Base-by-base conservation (phyloP, 768 basidiomycete species). In the Termitomyces sp. region DNA sequence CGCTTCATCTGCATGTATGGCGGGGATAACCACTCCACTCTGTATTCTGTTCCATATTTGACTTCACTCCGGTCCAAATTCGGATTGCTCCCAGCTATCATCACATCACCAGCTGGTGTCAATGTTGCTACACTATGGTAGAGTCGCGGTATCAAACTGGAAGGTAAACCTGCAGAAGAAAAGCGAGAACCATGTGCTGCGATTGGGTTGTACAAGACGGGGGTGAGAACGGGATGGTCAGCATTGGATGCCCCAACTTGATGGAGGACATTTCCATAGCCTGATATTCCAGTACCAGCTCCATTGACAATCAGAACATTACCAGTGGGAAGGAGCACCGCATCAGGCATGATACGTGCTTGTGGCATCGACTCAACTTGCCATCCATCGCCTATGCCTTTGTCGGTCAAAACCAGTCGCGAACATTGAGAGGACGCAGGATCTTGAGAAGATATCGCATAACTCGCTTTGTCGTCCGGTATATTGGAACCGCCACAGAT, bases 51-150 rank as follows among this genome's bases (percentile, higher is more conserved):
- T 33, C 87, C 85, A 68, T 89, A 95, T 67, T 76, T 75, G 44
- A 82, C 65, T 64, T 84, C 87, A 64, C 86, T 91, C 54, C 89
- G 75, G 69, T 93, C 90, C 59, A 92, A 70, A 70, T 93, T 93
- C 27, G 91, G 91, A 66, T 91, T 93, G 60, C 89, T 90, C 36
- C 91, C 91, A 20, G 90, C 86, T 58, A 93, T 84, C 86, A 93
- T 83, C 52, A 93, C 71, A 54, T 81, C 79, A 3, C 86, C 91
- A 33, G 73, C 75, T 7, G 91, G 91, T 8, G 88, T 87, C 65
- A 92, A 72, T 16, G 87, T 90, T 48, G 91, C 91, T 0, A 89
- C 84, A n/a, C 89, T 92, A 67, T 93, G 91, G 67, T 93, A 93
- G 70, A 93, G 65, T 54, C 91, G 73, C 18, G 91, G 85, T 60